Evolutionary conservation across 441 rosid species (phyloP).

Genomic region (Oxalis stricta): DNA sequence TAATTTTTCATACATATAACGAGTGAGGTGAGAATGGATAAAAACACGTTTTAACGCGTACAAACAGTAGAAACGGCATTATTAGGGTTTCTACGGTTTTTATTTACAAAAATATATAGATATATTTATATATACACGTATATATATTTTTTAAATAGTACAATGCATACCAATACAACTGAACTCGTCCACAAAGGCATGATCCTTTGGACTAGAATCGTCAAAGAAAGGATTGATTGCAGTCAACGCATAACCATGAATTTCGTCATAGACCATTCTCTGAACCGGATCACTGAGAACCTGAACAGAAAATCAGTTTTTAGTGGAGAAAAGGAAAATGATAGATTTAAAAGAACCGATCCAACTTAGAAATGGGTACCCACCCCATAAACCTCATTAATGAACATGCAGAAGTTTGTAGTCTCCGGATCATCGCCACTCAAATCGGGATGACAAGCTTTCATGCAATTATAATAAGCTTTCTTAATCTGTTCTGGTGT

Average conservation of each 20-base stretch:
- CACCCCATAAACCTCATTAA: slow-evolving; percentile 81
- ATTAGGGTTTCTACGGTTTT: too few species aligned
- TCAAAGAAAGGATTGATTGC: slow-evolving; percentile 81
- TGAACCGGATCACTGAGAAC: slow-evolving; percentile 92
- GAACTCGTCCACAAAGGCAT: slow-evolving; percentile 82
- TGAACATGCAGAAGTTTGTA: slow-evolving; percentile 88
- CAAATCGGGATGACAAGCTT: slow-evolving; percentile 88
- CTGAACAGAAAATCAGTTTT: slow-evolving; percentile 27
- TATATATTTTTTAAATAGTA: too few species aligned
- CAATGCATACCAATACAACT: slow-evolving; percentile 92
- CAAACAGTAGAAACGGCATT: too few species aligned
- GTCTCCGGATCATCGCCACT: slow-evolving; percentile 73
- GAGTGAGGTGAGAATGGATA: too few species aligned
- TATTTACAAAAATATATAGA: too few species aligned
- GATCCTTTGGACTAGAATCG: slow-evolving; percentile 52
- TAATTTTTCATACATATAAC: too few species aligned
- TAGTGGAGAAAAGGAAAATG: too few species aligned
- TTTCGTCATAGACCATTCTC: slow-evolving; percentile 92
- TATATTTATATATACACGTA: too few species aligned
- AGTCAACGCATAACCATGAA: slow-evolving; percentile 81
- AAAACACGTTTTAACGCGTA: too few species aligned
- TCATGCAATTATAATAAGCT: slow-evolving; percentile 95
- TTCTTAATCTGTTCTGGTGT: slow-evolving; percentile 74
- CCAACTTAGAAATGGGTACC: slow-evolving; percentile 13
- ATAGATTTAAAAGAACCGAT: too few species aligned